Conservation (phyloP, 345 rosid species). For the Populus nigra region DNA sequence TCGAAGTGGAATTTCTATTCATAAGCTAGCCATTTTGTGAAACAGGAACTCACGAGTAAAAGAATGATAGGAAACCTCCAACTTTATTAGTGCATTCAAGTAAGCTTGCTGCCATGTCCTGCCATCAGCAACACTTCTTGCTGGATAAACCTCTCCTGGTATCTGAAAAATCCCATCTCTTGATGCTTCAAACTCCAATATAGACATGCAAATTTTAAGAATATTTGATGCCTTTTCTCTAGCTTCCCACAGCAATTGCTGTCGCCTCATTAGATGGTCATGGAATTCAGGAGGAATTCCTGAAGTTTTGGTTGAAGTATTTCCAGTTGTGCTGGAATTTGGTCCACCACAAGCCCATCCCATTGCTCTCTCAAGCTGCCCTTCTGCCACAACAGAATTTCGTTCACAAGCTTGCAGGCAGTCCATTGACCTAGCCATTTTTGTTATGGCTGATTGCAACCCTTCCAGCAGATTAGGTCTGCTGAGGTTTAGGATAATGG, state of each 20-base stretch:
- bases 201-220: constrained; percentile 66
- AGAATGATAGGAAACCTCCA: constrained; percentile 76
- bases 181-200: constrained; percentile 85
- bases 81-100: constrained; percentile 56
- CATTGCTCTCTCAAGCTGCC: constrained; percentile 94
- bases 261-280: constrained; percentile 69
- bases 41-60: constrained; percentile 60
- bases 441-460: constrained; percentile 54
- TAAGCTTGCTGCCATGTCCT: constrained; percentile 79
- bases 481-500: constrained; percentile 57
- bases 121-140: constrained; percentile 47
- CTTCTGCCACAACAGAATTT: constrained; percentile 69
- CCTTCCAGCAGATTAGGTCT: constrained; percentile 69
- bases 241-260: constrained; percentile 65
- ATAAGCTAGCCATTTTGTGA: constrained; percentile 19
- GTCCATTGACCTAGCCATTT: constrained; percentile 62
- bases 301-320: constrained; percentile 56
- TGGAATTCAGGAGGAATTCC: constrained; percentile 86
- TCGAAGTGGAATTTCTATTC: not conserved
- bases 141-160: constrained; percentile 50
- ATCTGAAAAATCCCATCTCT: constrained; percentile 70
- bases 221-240: constrained; percentile 76
- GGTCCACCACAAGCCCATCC: constrained; percentile 95
- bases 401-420: constrained; percentile 69
- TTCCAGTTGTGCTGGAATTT: constrained; percentile 51